Evolutionary conservation across 2,329 filamentous ascomycete genomes (phyloP).

Genomic region (Fusarium pininemorale): DNA sequence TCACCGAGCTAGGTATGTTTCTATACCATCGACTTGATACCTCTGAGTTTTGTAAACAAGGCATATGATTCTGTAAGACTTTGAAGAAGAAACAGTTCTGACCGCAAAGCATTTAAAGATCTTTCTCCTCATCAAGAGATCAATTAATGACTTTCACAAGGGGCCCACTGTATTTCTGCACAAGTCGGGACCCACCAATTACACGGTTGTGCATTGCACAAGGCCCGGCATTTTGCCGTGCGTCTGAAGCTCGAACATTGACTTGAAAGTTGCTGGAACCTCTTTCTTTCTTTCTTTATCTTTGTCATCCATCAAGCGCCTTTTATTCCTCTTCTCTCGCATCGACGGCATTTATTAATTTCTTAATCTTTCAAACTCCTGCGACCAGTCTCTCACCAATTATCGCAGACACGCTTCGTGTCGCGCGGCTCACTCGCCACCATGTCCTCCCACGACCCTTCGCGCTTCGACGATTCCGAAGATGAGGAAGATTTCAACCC

Average conservation of each 20-base stretch:
- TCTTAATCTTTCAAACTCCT: constrained; percentile 5
- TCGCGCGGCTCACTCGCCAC: constrained; percentile 35
- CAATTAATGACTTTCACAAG: background rate
- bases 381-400: background rate
- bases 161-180: background rate
- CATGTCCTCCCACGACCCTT: constrained; percentile 59
- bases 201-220: constrained; percentile 12
- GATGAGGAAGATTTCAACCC: constrained; percentile 94
- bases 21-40: background rate
- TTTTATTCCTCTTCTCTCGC: constrained; percentile 9
- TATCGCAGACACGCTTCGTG: constrained; percentile 27
- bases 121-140: background rate
- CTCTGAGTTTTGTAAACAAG: background rate
- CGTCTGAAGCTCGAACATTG: constrained; percentile 30
- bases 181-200: constrained; percentile 12
- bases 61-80: background rate
- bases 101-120: background rate
- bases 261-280: constrained; percentile 9
- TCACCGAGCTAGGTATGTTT: too few relatives aligned
- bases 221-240: constrained; percentile 33
- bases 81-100: background rate
- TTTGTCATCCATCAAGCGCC: constrained; percentile 34
- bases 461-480: constrained; percentile 69
- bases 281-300: constrained; percentile 25
- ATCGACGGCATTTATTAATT: background rate